Conservation (phyloP, 2,329 filamentous ascomycete genomes). For the Emergomyces pasteurianus region DNA sequence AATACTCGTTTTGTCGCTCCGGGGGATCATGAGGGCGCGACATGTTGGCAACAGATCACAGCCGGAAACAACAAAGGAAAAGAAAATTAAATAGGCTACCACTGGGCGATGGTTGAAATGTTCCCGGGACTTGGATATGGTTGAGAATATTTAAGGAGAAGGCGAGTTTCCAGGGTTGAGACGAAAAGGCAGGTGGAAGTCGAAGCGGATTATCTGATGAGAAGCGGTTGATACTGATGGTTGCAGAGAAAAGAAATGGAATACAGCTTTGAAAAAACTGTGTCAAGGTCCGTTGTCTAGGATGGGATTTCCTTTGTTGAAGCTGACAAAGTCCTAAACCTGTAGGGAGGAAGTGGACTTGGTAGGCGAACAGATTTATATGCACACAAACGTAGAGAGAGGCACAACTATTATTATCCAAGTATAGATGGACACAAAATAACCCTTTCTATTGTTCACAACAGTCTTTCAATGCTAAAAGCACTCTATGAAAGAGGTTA, state of each 20-base stretch:
- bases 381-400: neutral
- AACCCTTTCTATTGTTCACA: neutral
- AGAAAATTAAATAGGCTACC: constrained; percentile 2
- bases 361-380: neutral
- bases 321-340: neutral
- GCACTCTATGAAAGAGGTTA: neutral
- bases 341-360: neutral
- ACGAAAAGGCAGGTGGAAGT: neutral
- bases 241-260: constrained; percentile 13
- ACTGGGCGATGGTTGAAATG: neutral
- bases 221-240: neutral
- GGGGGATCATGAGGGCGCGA: constrained; percentile 26
- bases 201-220: neutral
- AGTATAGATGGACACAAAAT: neutral
- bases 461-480: neutral
- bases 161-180: neutral
- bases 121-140: neutral
- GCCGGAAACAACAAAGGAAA: constrained; percentile 6
- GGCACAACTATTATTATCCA: neutral
- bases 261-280: constrained; percentile 15
- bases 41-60: constrained; percentile 24
- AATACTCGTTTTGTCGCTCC: constrained; percentile 58
- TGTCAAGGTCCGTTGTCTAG: constrained; percentile 14
- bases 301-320: constrained; percentile 11
- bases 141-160: neutral